Base-by-base conservation (phyloP, 768 basidiomycete species). In the Lactifluus subvellereus region DNA sequence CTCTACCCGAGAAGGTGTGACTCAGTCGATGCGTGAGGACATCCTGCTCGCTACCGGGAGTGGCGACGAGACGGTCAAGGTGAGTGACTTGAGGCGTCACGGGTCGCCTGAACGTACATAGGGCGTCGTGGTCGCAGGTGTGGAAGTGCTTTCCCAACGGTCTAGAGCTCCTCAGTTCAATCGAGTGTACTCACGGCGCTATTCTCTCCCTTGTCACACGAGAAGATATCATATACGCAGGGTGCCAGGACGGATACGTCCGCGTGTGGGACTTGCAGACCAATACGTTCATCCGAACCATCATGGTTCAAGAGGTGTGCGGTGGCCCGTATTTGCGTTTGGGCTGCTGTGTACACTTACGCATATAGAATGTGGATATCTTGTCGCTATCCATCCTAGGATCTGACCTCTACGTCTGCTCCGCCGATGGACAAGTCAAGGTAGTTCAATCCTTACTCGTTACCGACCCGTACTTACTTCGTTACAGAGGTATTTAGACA, bases 241-340 rank as follows among this genome's bases (percentile, higher is more conserved):
- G 94, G 0, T 90, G 94, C 68, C 96, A 98, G 74, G 94, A 93
- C 66, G 96, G 96, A 3, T 87, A 89, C 68, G 91, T 98, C 68
- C 88, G 89, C 66, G 87, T 98, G 5, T 84, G 91, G 75, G 95
- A 98, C 72, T 75, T 97, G 8, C 94, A 95, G 71, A 96, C 94
- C 0, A 87, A 85, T 66, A 92, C 93, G 0, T 77, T 91, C 42
- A 86, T 98, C 32, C 78, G 96, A 55, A 92, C 87, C 0, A 88
- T 98, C 60, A 87, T 94, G 18, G 87, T 91, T 1, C 86, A 91
- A 66, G 89, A 94, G 77, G 89, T 89, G 51, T 14, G 45, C 16
- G 77, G 58, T 11, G 8, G 7, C 16, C 30, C 42, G 8, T 4
- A 5, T 6, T 33, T 18, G 6, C 2, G 20, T 3, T 50, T 0